These are phyloP conservation scores for Podospora pseudoanserina DNA, from an alignment of 495 filamentous ascomycete species.

Conservation along the genomic window DNA sequence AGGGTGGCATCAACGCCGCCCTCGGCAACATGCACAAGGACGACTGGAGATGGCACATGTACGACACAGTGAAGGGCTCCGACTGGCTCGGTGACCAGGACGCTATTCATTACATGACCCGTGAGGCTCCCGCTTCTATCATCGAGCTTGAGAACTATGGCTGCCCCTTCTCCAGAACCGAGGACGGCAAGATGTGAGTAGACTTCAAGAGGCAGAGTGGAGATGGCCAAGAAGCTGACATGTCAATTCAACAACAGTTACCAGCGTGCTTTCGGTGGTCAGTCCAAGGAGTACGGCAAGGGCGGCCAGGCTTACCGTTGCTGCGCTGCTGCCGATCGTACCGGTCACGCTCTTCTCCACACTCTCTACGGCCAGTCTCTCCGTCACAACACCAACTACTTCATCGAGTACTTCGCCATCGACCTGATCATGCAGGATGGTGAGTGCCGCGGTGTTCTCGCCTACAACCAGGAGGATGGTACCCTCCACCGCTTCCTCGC, in stretches of 20 bases:
- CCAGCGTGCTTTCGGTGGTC: constrained; percentile 95
- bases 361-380: constrained; percentile 98
- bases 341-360: constrained; percentile 93
- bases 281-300: constrained; percentile 91
- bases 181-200: constrained; percentile 84
- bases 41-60: constrained; percentile 99
- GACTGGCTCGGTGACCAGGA: constrained; percentile 99
- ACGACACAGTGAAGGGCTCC: constrained; percentile 97
- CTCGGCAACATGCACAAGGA: constrained; percentile 86
- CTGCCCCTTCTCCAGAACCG: constrained; percentile 95
- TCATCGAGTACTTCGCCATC: constrained; percentile 97
- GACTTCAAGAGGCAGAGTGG: not conserved
- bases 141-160: constrained; percentile 97
- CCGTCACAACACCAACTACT: constrained; percentile 97
- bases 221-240: constrained; percentile 16
- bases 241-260: constrained; percentile 46
- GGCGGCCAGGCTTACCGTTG: constrained; percentile 96
- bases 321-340: constrained; percentile 91
- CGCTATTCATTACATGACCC: constrained; percentile 98
- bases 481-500: constrained; percentile 94
- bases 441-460: constrained; percentile 90
- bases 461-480: constrained; percentile 97
- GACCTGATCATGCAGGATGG: constrained; percentile 97
- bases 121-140: constrained; percentile 86
- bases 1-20: constrained; percentile 93